Base-by-base conservation (phyloP, 2,329 filamentous ascomycete genomes). In the Trichoderma sp. region DNA sequence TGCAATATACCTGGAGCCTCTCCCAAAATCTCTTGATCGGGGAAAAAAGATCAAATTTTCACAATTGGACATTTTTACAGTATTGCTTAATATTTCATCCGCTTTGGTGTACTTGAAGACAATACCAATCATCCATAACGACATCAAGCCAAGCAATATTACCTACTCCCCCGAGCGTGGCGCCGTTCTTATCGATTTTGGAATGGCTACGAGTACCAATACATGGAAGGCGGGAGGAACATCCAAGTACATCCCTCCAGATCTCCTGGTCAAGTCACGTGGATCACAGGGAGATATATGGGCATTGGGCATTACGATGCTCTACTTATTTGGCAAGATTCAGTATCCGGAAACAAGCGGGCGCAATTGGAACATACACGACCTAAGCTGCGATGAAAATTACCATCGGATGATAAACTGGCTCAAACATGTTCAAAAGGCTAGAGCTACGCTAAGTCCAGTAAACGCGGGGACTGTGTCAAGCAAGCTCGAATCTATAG, bases 131-230 rank as follows among this genome's bases (percentile, higher is more conserved):
- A 10, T 61, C 14, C 66, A 68, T 54, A 68, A 61, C 11, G 66
- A 68, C 24, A 68, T 68, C 18, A 68, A 68, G n/a, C 66, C 66
- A 18, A 5, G 18, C 1, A 68, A 68, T 24, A 68, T 63, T 30
- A n/a, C 54, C 16, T 68, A 56, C 26, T 68, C 59, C 24, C 34
- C 56, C 30, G 10, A 18, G 1, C 71, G 68, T 37, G 71, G 72
- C 32, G 71, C 69, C 28, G 70, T 71, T 8, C 55, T 67, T 39
- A 14, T 67, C 14, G 55, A 67, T 49, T 67, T 67, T 39, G 64
- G 64, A 21, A 26, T 58, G n/a, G 52, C 63, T 26, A 39, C 30
- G 2, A 6, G 1, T 1, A 1, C 5, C 10, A 26, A 5, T 16
- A 5, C 34, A 67, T 3, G 6, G 2, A 32, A 8, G 3, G 14